These are phyloP conservation scores for Craspedostauros australis DNA, from an alignment of 108 stramenopile genomes.

Conservation along the genomic window DNA sequence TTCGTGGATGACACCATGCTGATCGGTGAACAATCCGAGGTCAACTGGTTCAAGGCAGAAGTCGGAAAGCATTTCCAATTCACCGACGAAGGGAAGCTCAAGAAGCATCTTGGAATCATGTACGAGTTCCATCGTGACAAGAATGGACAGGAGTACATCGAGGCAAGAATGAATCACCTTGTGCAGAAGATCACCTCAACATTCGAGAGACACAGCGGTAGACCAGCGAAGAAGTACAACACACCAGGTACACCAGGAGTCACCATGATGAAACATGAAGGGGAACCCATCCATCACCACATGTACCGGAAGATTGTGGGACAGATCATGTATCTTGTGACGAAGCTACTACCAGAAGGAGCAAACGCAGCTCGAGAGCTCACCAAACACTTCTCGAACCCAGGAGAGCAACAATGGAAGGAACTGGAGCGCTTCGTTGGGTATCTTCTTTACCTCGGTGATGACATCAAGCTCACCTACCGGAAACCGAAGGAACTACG, in stretches of 20 bases:
- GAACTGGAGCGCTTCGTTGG: conserved; percentile 12
- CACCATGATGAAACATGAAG: conserved; percentile 1
- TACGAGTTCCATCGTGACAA: not conserved
- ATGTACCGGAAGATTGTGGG: conserved; percentile 8
- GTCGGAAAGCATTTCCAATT: conserved; percentile 9
- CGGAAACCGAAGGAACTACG: conserved; percentile 3
- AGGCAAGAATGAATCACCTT: conserved; percentile 1
- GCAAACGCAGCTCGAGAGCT: conserved; percentile 11
- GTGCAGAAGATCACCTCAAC: not conserved
- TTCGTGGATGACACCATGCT: conserved; percentile 22
- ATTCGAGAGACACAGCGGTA: not conserved
- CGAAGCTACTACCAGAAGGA: conserved; percentile 9
- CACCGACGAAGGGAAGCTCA: conserved; percentile 7
- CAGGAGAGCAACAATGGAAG: conserved; percentile 11
- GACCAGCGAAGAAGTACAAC: conserved; percentile 3
- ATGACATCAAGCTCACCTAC: conserved; percentile 1
- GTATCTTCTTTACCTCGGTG: not conserved
- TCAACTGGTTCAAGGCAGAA: conserved; percentile 9
- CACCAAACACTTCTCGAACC: not conserved
- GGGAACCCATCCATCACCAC: not conserved
- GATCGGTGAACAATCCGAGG: not conserved
- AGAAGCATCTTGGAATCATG: not conserved
- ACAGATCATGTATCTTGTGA: conserved; percentile 7
- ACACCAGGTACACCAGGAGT: conserved; percentile 12
- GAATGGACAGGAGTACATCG: not conserved